These are phyloP conservation scores for Debaryomyces hansenii DNA, from an alignment of 805 yeast genomes.

Conservation along the genomic window DNA sequence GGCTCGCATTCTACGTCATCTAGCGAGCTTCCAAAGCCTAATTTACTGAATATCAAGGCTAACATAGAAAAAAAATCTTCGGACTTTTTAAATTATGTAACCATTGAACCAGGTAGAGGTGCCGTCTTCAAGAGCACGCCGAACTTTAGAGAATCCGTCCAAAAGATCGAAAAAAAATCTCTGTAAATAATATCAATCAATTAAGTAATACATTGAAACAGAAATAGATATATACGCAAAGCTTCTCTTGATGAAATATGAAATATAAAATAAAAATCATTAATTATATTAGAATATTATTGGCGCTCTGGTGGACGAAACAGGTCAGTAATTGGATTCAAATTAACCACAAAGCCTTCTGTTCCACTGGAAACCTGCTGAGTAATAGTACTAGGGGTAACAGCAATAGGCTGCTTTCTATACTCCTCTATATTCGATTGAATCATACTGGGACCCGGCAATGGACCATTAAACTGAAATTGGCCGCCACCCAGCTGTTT, in stretches of 20 bases:
- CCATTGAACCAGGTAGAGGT: slow-evolving; percentile 40
- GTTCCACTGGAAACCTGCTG: too few relatives aligned
- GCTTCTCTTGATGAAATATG: not conserved
- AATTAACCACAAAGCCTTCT: too few relatives aligned
- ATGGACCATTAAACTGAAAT: not conserved
- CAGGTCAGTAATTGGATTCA: too few relatives aligned
- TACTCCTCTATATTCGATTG: not conserved
- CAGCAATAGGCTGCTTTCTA: not conserved
- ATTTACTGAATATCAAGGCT: slow-evolving; percentile 3
- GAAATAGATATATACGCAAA: not conserved
- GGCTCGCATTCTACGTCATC: slow-evolving; percentile 6
- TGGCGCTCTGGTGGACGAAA: not conserved
- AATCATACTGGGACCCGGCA: slow-evolving; percentile 2
- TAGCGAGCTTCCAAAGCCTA: slow-evolving; percentile 9
- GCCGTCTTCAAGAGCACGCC: slow-evolving; percentile 46
- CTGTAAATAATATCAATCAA: not conserved
- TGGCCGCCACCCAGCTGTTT: not conserved
- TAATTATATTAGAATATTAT: not conserved
- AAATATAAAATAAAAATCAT: not conserved
- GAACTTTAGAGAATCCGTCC: slow-evolving; percentile 18
- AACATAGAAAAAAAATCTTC: slow-evolving; percentile 22
- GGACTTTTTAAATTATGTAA: slow-evolving; percentile 51
- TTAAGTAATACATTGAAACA: not conserved
- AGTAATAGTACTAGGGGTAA: not conserved
- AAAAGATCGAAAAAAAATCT: slow-evolving; percentile 7